Percentiles rank a stretch among this genome's conserved stretches.
Evolutionary conservation across 208 protist species (phyloP).

Genomic region (Angomonas deanei): DNA sequence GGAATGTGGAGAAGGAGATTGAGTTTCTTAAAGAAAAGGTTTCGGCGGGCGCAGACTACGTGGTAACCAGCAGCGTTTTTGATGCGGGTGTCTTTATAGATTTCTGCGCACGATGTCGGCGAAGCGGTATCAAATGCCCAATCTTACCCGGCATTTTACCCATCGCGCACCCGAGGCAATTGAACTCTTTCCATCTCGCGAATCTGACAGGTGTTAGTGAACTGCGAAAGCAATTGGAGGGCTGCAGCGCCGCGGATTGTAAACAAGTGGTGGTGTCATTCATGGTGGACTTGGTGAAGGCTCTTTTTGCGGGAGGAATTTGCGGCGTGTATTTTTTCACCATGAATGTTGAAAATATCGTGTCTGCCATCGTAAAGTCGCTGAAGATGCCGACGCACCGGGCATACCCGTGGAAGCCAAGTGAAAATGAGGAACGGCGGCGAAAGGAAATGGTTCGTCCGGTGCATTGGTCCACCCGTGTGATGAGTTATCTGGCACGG

Average conservation of each 20-base stretch:
- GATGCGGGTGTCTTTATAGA: constrained; percentile 71
- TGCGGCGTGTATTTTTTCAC: constrained; percentile 94
- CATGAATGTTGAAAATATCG: constrained; percentile 86
- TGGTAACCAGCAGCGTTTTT: constrained; percentile 95
- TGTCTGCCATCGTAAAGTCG: constrained; percentile 58
- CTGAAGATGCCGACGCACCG: constrained; percentile 27
- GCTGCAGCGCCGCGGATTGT: constrained; percentile 44
- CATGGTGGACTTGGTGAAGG: constrained; percentile 67
- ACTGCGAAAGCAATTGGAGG: constrained; percentile 16
- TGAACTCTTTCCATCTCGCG: constrained; percentile 48
- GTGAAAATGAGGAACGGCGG: constrained; percentile 43
- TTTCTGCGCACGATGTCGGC: constrained; percentile 58
- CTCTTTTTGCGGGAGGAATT: constrained; percentile 62
- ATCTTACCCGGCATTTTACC: constrained; percentile 90
- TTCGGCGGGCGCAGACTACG: constrained; percentile 91
- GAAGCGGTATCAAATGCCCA: constrained; percentile 75
- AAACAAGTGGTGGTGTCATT: constrained; percentile 21
- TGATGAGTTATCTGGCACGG: constrained; percentile 82
- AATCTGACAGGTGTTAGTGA: constrained; percentile 44
- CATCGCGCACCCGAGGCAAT: constrained; percentile 42
- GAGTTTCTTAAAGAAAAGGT: constrained; percentile 88
- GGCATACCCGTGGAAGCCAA: constrained; percentile 48
- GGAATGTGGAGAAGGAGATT: constrained; percentile 36
- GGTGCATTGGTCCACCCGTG: constrained; percentile 91
- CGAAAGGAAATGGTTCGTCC: constrained; percentile 71